These are phyloP conservation scores for Fusarium nanum DNA, from an alignment of 2,329 filamentous ascomycete genomes.

Conservation along the genomic window DNA sequence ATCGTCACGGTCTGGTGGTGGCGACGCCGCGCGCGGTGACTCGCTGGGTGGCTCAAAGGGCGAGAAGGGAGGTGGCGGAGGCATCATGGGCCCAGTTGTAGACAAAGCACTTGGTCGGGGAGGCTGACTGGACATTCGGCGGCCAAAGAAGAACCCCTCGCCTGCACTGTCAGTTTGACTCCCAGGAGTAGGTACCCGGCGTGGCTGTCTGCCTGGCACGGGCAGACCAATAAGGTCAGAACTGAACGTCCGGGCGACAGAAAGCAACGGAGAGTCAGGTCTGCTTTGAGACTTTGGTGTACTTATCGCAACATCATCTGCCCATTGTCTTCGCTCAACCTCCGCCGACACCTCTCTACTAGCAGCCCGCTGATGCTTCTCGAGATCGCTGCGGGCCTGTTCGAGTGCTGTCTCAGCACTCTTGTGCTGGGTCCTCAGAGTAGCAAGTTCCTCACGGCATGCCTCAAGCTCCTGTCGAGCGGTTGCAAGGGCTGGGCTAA, in stretches of 20 bases:
- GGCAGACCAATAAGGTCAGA: conserved; percentile 64
- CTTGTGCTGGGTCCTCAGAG: conserved; percentile 72
- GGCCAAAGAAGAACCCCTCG: conserved; percentile 55
- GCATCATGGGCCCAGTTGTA: conserved; percentile 51
- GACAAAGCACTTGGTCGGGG: conserved; percentile 57
- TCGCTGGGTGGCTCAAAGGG: conserved; percentile 58
- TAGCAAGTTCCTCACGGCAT: conserved; percentile 69
- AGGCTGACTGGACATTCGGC: conserved; percentile 65
- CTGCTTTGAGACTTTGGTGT: conserved; percentile 61
- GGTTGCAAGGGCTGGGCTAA: conserved; percentile 70
- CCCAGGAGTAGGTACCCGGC: conserved; percentile 57
- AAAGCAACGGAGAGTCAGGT: conserved; percentile 66
- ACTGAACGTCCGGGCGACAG: conserved; percentile 64
- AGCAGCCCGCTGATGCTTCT: conserved; percentile 57
- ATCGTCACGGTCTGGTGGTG: conserved; percentile 61
- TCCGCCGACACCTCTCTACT: conserved; percentile 52
- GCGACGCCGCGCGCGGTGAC: conserved; percentile 53
- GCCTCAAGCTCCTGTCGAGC: conserved; percentile 72
- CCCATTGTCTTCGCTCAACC: conserved; percentile 61
- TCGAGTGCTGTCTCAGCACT: conserved; percentile 73
- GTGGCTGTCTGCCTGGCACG: conserved; percentile 50
- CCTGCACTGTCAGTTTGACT: conserved; percentile 58
- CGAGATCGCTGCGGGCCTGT: conserved; percentile 63
- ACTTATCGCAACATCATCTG: conserved; percentile 60
- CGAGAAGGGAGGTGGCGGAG: conserved; percentile 56